A percentile compares a stretch with the other conserved stretches of the same genome.
Evolutionary conservation across 129 eudicot species (phyloP).

Genomic region (Cynara cardunculus): DNA sequence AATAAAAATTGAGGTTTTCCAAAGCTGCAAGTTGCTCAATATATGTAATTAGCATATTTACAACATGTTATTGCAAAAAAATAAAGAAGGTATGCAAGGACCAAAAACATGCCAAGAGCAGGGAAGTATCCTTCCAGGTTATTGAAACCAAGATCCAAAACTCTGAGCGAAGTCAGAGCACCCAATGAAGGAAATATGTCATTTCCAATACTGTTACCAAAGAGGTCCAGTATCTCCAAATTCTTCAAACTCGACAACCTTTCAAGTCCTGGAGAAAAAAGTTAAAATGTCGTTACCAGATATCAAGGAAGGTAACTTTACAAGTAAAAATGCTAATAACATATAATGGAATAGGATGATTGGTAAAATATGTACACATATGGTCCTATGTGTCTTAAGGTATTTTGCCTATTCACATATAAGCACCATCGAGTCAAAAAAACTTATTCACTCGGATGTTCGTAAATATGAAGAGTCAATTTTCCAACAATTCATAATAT

Average conservation of each 20-base stretch:
- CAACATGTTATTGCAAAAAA: background rate
- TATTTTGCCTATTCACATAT: no score
- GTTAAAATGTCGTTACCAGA: background rate
- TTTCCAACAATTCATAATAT: background rate
- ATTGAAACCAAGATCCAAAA: background rate
- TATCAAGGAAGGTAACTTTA: no score
- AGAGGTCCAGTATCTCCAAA: constrained; percentile 1
- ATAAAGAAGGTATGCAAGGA: no score
- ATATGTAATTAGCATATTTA: background rate
- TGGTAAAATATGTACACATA: no score
- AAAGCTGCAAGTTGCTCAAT: constrained; percentile 12
- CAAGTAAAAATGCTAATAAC: no score
- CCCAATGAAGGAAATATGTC: background rate
- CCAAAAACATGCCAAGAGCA: background rate
- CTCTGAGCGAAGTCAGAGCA: constrained; percentile 9
- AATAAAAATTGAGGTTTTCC: background rate
- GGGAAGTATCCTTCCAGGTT: background rate
- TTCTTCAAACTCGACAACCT: constrained; percentile 4
- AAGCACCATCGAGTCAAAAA: no score
- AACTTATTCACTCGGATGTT: background rate
- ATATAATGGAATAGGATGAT: no score
- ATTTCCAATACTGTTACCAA: background rate
- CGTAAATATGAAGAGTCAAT: background rate
- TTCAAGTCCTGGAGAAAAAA: background rate
- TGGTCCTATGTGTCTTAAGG: no score